Base-by-base conservation (phyloP, 495 filamentous ascomycete genomes). In the Glutinoglossum americanum region DNA sequence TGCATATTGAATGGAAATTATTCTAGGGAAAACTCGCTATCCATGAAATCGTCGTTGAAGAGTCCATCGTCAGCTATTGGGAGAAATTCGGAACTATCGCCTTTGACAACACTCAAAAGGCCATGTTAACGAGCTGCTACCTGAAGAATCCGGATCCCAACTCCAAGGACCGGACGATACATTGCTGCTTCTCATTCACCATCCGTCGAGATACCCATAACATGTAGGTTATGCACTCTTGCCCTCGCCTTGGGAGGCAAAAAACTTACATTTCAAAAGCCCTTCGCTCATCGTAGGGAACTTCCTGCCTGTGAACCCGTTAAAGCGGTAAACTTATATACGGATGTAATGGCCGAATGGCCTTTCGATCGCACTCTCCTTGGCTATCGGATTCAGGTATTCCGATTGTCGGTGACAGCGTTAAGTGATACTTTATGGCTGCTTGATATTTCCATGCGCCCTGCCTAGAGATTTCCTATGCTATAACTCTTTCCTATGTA, bases 41-140 rank as follows among this genome's bases (percentile, higher is more conserved):
- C 37, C 94, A 99, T 67, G 89, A 99, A 64, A 89, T 99, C 55
- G 80, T 99, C 37, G 84, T 84, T 6, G 92, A 97, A 70, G 86
- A 92, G 53, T 89, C 89, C 57, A 78, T 93, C 51, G 93, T 97
- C 60, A 84, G 84, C 67, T 99, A 99, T 64, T 99, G 92, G 92
- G 90, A 99, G 70, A 95, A 97, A 64, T 97, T 97, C 65, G 89
- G 89, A 17, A 86, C 85, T n/a, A 96, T 99, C 64, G 92, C 93
- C 23, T 99, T 99, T 64, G 92, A 99, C 66, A 81, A 80, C 57
- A 80, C 78, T n/a, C 92, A 97, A 68, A 96, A 97, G 69, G 90
- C 90, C 15, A 90, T 99, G 72, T 73, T 97, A 61, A 97, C 93
- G 30, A 89, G 84, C 63, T 99, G 92, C 64, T 83, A 84, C 15